Evolutionary conservation across 148 eudicot genomes (phyloP).

Genomic region (Amaranthus palmeri): DNA sequence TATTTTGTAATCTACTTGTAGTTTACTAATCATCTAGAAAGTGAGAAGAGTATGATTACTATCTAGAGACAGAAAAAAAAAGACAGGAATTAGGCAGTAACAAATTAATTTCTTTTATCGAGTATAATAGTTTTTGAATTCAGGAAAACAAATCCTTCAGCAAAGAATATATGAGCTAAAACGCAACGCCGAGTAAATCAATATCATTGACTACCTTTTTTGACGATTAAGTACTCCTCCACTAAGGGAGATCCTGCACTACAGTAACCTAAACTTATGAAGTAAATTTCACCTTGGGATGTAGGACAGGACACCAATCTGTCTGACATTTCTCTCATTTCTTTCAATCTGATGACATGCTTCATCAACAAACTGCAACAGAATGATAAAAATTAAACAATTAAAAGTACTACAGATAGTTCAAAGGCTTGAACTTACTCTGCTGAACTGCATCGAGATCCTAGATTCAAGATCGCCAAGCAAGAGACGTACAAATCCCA

Average conservation of each 20-base stretch:
- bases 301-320: constrained; percentile 76
- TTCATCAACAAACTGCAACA: constrained; percentile 87
- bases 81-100: background rate
- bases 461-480: constrained; percentile 89
- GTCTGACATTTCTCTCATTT: constrained; percentile 77
- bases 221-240: background rate
- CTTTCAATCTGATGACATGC: constrained; percentile 95
- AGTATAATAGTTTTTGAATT: background rate
- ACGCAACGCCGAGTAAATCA: background rate
- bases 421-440: constrained; percentile 42
- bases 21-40: background rate
- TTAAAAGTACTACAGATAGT: background rate
- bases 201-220: constrained; percentile 2
- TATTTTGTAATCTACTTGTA: background rate
- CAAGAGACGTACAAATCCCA: constrained; percentile 90
- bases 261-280: constrained; percentile 2
- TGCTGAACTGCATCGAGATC: constrained; percentile 70
- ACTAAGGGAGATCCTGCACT: background rate
- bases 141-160: background rate
- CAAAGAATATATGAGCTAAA: background rate
- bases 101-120: constrained; percentile 3
- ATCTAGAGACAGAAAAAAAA: background rate
- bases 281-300: constrained; percentile 63
- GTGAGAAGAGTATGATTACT: background rate
- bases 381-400: background rate